phyloP scores from a whole-genome alignment of 768 basidiomycete species.

The Lanmaoa pseudosensibilis region DNA sequence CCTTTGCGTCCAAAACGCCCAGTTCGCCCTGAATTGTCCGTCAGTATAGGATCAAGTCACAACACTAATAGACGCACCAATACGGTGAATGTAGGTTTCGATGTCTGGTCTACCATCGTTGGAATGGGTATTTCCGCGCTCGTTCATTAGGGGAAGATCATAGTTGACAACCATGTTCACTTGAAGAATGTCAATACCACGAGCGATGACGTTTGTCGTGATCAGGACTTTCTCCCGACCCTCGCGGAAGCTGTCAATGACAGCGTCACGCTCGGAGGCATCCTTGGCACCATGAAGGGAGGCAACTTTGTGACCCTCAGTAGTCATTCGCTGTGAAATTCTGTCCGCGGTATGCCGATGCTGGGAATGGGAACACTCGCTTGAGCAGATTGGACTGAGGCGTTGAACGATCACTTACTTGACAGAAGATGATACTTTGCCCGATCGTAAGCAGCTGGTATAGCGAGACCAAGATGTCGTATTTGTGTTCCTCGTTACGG shows the following conservation, averaged over 20 bases:
- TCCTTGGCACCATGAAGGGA: constrained; percentile 96
- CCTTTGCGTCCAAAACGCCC: constrained; percentile 98
- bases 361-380: constrained; percentile 37
- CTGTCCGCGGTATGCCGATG: constrained; percentile 90
- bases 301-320: constrained; percentile 94
- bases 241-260: constrained; percentile 94
- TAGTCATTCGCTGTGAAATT: constrained; percentile 86
- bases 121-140: constrained; percentile 46
- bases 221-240: constrained; percentile 97
- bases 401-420: constrained; percentile 53
- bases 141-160: constrained; percentile 85
- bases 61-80: constrained; percentile 56
- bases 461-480: constrained; percentile 87
- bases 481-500: constrained; percentile 87
- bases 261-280: constrained; percentile 80
- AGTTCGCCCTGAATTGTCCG: constrained; percentile 72
- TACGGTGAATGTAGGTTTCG: constrained; percentile 97
- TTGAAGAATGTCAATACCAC: constrained; percentile 97
- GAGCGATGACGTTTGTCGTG: constrained; percentile 97
- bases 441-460: constrained; percentile 93
- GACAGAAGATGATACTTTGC: constrained; percentile 98
- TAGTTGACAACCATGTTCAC: constrained; percentile 99
- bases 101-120: constrained; percentile 74
- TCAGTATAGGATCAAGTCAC: neutral
- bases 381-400: neutral